A percentile compares a stretch with the other conserved stretches of the same genome.
These are phyloP conservation scores for Hortiboletus flavorubellus DNA, from an alignment of 768 basidiomycete genomes.

Conservation along the genomic window DNA sequence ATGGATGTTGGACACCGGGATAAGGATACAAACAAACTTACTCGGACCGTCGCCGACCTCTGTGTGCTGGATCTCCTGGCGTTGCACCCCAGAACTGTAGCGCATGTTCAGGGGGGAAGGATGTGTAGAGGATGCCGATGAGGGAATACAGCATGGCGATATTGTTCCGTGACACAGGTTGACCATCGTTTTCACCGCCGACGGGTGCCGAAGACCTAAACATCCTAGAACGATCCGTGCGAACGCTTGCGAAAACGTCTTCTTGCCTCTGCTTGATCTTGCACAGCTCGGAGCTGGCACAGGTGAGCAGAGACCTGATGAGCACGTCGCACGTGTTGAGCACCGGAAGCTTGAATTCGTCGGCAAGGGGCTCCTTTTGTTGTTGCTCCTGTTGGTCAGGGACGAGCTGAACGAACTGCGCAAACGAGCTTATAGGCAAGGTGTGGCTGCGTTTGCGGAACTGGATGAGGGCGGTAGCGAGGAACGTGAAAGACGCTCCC, in stretches of 20 bases:
- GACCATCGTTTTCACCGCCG: conserved; percentile 39
- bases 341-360: conserved; percentile 50
- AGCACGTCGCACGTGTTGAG: conserved; percentile 68
- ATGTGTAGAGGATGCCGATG: conserved; percentile 75
- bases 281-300: conserved; percentile 76
- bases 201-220: conserved; percentile 45
- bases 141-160: conserved; percentile 82
- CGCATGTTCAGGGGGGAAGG: conserved; percentile 70
- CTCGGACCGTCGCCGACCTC: too few species aligned
- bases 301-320: conserved; percentile 65
- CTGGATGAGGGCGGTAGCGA: conserved; percentile 56
- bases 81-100: conserved; percentile 85
- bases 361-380: conserved; percentile 37
- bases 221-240: conserved; percentile 58
- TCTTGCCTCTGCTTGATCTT: conserved; percentile 91
- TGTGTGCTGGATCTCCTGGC: conserved; percentile 17
- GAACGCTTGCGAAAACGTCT: conserved; percentile 68
- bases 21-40: too few species aligned
- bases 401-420: conserved; percentile 36
- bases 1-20: too few species aligned
- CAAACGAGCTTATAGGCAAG: conserved; percentile 36
- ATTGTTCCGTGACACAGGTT: conserved; percentile 67
- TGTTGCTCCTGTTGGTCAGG: conserved; percentile 37
- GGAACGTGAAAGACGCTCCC: conserved; percentile 74
- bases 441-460: conserved; percentile 39